phyloP scores from a whole-genome alignment of 129 eudicot genomes.

The Silybum marianum region DNA sequence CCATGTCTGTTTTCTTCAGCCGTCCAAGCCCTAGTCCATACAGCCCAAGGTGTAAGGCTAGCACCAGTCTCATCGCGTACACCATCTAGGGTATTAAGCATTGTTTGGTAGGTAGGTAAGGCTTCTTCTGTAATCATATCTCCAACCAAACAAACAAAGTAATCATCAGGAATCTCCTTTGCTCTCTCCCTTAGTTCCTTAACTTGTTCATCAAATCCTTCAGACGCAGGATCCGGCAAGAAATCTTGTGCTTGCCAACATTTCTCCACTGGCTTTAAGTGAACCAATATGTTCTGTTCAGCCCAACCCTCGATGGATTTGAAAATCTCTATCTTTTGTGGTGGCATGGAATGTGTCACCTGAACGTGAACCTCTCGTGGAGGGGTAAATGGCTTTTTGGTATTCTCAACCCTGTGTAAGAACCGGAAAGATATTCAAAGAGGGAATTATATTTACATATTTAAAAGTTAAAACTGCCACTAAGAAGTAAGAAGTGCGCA shows the following conservation, averaged over 20 bases:
- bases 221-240: slow-evolving; percentile 85
- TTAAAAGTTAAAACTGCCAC: neutral
- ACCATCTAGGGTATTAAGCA: slow-evolving; percentile 91
- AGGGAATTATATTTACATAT: slow-evolving; percentile 6
- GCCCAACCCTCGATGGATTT: slow-evolving; percentile 83
- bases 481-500: neutral
- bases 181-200: slow-evolving; percentile 74
- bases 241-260: slow-evolving; percentile 95
- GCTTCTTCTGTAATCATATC: slow-evolving; percentile 98
- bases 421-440: neutral
- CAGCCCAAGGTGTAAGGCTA: slow-evolving; percentile 81
- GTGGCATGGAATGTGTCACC: slow-evolving; percentile 88
- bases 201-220: slow-evolving; percentile 76
- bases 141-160: slow-evolving; percentile 79
- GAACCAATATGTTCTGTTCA: slow-evolving; percentile 56
- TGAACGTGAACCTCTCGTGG: slow-evolving; percentile 83
- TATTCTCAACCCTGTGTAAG: slow-evolving; percentile 53
- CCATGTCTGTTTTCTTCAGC: slow-evolving; percentile 99
- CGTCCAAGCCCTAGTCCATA: slow-evolving; percentile 97
- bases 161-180: slow-evolving; percentile 87
- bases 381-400: slow-evolving; percentile 65
- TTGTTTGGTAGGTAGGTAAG: slow-evolving; percentile 88
- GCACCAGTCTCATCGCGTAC: slow-evolving; percentile 95
- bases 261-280: slow-evolving; percentile 82
- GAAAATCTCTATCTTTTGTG: slow-evolving; percentile 80